phyloP scores from a whole-genome alignment of 805 yeast genomes.

The Brettanomyces anomalus region DNA sequence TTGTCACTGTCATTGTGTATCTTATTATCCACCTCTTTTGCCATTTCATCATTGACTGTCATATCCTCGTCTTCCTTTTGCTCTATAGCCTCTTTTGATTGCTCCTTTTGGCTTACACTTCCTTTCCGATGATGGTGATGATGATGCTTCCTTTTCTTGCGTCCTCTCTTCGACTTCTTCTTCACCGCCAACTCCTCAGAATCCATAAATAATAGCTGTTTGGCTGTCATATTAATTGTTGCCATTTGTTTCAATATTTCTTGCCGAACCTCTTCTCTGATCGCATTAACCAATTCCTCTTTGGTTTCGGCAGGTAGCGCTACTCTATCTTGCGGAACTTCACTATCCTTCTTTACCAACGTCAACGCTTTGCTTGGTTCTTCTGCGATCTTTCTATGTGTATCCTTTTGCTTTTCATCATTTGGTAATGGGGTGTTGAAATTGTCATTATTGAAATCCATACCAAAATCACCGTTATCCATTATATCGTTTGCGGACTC shows the following conservation, averaged over 20 bases:
- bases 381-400: background rate
- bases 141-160: background rate
- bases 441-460: background rate
- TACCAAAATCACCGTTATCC: background rate
- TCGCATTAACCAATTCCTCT: constrained; percentile 1
- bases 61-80: constrained; percentile 6
- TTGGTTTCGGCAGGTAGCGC: background rate
- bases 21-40: constrained; percentile 1
- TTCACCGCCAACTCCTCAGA: constrained; percentile 16
- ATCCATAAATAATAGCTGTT: constrained; percentile 13
- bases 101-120: background rate
- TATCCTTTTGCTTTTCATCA: too few species aligned
- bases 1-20: background rate
- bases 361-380: background rate
- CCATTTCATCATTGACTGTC: constrained; percentile 2
- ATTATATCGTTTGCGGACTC: background rate
- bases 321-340: too few species aligned
- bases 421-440: background rate
- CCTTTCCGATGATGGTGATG: constrained; percentile 1
- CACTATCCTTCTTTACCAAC: background rate
- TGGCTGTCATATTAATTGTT: constrained; percentile 5
- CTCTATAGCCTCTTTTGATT: constrained; percentile 7
- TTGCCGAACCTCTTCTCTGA: constrained; percentile 1
- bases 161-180: constrained; percentile 12
- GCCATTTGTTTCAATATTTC: constrained; percentile 1